Conservation (phyloP, 768 basidiomycete species). For the Leccinum subtestaceum region DNA sequence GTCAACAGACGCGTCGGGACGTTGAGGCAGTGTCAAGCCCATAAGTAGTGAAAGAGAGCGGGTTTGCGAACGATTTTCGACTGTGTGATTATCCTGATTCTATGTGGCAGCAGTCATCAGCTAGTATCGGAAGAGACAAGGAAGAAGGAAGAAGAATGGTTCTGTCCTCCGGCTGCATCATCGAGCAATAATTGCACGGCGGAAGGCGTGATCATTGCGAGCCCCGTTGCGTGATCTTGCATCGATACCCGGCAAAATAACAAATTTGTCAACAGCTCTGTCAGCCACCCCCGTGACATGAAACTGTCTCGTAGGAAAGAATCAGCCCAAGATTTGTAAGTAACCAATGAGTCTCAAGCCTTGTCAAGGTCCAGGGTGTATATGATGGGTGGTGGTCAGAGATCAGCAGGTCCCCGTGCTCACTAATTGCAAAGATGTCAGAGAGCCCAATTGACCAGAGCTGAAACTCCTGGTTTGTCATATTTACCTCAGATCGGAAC, state of each 20-base stretch:
- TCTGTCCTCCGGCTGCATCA: background rate
- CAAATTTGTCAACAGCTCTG: constrained; percentile 8
- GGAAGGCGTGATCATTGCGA: constrained; percentile 17
- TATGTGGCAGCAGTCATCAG: constrained; percentile 10
- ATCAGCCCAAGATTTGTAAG: background rate
- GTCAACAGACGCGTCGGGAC: background rate
- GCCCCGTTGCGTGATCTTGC: constrained; percentile 34
- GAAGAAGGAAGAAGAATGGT: background rate
- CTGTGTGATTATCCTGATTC: too few relatives aligned
- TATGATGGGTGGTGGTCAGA: too few relatives aligned
- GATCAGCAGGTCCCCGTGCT: background rate
- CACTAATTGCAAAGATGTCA: constrained; percentile 8
- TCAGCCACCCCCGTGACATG: background rate
- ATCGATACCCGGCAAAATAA: constrained; percentile 11
- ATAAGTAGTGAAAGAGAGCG: constrained; percentile 7
- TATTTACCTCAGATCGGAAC: background rate
- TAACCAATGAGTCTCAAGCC: background rate
- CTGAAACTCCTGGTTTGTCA: background rate
- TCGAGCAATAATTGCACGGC: constrained; percentile 1
- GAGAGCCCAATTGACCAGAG: too few relatives aligned
- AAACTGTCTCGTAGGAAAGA: background rate
- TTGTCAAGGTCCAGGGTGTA: too few relatives aligned
- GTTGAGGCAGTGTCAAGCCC: constrained; percentile 18
- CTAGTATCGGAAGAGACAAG: background rate
- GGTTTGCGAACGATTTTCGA: background rate